These are phyloP conservation scores for Polymyxa betae DNA, from an alignment of 208 protist genomes.

Conservation along the genomic window DNA sequence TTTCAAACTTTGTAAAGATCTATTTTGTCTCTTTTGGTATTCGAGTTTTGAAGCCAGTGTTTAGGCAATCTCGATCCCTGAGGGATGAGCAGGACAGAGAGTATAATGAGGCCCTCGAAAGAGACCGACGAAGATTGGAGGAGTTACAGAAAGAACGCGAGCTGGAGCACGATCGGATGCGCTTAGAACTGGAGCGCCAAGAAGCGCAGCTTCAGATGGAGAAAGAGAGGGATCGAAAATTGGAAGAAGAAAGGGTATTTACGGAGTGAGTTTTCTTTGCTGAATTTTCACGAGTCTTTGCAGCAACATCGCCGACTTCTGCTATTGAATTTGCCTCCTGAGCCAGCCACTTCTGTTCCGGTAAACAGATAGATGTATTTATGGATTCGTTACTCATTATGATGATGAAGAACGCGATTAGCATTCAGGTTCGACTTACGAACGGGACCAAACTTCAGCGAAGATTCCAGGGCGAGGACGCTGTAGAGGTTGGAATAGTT, in stretches of 20 bases:
- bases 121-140: background rate
- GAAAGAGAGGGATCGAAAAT: background rate
- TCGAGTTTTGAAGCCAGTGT: too few relatives aligned
- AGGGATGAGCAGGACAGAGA: background rate
- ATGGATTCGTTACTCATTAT: background rate
- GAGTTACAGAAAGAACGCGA: background rate
- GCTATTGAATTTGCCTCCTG: background rate
- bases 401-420: background rate
- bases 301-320: background rate
- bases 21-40: too few relatives aligned
- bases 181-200: background rate
- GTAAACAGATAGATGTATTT: background rate
- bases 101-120: background rate
- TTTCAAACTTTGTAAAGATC: too few relatives aligned
- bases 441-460: background rate
- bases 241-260: background rate
- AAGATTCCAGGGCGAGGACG: background rate
- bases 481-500: background rate
- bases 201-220: background rate
- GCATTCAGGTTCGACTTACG: background rate
- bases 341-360: constrained; percentile 4
- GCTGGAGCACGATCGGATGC: background rate
- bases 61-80: background rate
- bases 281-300: background rate
- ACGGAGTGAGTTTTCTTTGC: too few relatives aligned